phyloP scores from a whole-genome alignment of 768 basidiomycete species.

The Trametes elegans region DNA sequence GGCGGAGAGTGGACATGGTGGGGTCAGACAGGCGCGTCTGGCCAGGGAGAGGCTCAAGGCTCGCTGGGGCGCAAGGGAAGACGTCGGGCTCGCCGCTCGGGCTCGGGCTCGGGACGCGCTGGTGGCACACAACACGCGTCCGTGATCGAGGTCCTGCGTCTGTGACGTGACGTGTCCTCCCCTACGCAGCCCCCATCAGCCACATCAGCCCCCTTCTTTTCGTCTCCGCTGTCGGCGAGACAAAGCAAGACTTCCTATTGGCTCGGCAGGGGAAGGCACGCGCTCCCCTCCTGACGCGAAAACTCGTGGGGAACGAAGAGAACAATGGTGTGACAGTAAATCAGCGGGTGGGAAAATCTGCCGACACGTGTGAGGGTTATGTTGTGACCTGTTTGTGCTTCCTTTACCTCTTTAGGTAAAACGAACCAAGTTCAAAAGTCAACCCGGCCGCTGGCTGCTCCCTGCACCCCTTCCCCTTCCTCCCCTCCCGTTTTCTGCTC shows the following conservation, averaged over 20 bases:
- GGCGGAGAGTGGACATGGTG: conserved; percentile 24
- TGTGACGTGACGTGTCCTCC: conserved; percentile 19
- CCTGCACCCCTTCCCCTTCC: conserved; percentile 22
- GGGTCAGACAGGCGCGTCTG: neutral
- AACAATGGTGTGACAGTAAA: conserved; percentile 22
- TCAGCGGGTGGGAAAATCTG: conserved; percentile 20
- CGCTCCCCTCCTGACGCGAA: conserved; percentile 17
- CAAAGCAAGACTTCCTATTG: conserved; percentile 3
- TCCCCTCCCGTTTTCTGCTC: conserved; percentile 23
- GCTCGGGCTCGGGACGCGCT: conserved; percentile 10
- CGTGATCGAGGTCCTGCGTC: conserved; percentile 1
- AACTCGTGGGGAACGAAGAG: conserved; percentile 16
- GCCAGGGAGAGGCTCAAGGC: neutral
- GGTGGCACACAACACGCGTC: conserved; percentile 17
- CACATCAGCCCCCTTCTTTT: conserved; percentile 7
- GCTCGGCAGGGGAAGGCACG: neutral
- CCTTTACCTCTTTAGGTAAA: conserved; percentile 22
- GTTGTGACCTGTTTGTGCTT: conserved; percentile 28
- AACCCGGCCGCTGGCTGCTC: conserved; percentile 19
- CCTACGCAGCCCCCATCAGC: conserved; percentile 15
- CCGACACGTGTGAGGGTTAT: conserved; percentile 25
- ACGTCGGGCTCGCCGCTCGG: no score
- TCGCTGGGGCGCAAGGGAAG: neutral
- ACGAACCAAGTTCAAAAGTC: conserved; percentile 32
- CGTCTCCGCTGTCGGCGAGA: conserved; percentile 14